Evolutionary conservation across 768 basidiomycete species (phyloP).

Genomic region (Trametes cinnabarina): DNA sequence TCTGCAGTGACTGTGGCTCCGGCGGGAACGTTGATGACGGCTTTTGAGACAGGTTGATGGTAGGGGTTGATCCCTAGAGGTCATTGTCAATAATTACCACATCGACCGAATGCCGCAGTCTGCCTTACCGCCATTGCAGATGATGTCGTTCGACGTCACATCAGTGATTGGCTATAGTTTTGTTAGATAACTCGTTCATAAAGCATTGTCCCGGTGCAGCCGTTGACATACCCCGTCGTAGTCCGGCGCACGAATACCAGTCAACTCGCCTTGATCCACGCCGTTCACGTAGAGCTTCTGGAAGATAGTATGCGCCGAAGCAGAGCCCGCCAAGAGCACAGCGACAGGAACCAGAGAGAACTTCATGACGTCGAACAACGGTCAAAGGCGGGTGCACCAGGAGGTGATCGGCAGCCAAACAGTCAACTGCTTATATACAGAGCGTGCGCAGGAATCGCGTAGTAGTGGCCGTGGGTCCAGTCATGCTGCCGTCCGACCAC

Average conservation of each 20-base stretch:
- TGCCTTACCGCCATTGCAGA: slow-evolving; percentile 49
- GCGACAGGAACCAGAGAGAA: background rate
- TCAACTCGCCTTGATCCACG: slow-evolving; percentile 44
- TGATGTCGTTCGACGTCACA: slow-evolving; percentile 51
- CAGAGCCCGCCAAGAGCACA: slow-evolving; percentile 23
- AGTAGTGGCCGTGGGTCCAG: no score
- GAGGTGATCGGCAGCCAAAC: no score
- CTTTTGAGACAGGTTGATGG: slow-evolving; percentile 43
- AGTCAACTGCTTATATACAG: no score
- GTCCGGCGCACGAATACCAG: slow-evolving; percentile 44
- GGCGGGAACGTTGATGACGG: slow-evolving; percentile 49
- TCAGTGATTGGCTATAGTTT: slow-evolving; percentile 49
- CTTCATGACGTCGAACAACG: background rate
- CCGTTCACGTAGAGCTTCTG: slow-evolving; percentile 56
- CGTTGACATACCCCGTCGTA: slow-evolving; percentile 45
- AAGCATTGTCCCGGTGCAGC: background rate
- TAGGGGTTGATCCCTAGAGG: slow-evolving; percentile 47
- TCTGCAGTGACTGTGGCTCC: slow-evolving; percentile 53
- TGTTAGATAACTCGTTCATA: background rate
- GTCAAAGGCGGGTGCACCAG: no score
- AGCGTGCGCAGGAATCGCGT: no score
- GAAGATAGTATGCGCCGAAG: slow-evolving; percentile 51
- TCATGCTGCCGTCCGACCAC: no score
- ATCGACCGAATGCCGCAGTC: background rate
- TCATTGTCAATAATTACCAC: no score